phyloP scores from a whole-genome alignment of 2,329 filamentous ascomycete genomes.

The Fusarium acutatum region DNA sequence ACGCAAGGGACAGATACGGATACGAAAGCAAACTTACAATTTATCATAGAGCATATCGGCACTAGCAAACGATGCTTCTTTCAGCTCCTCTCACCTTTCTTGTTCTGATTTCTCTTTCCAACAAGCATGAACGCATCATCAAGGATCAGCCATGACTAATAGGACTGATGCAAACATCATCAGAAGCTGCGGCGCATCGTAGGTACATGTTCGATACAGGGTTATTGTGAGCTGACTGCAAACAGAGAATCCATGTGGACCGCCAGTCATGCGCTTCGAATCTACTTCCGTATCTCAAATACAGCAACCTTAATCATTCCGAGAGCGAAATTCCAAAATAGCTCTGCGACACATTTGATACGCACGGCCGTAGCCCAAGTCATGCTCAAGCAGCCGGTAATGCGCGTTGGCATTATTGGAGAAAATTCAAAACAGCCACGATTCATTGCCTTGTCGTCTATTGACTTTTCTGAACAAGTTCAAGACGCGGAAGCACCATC shows the following conservation, averaged over 20 bases:
- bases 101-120: neutral
- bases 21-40: fast-evolving
- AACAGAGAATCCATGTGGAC: neutral
- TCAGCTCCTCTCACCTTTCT: neutral
- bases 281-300: neutral
- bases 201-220: neutral
- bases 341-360: neutral
- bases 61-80: fast-evolving
- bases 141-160: neutral
- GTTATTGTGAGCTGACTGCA: neutral
- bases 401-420: neutral
- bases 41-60: neutral
- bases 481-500: neutral
- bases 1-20: too few species aligned
- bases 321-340: fast-evolving
- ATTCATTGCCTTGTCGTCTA: neutral
- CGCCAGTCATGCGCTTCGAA: neutral
- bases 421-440: neutral
- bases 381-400: neutral
- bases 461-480: neutral
- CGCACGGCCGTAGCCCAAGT: neutral
- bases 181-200: neutral
- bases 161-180: neutral
- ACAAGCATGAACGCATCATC: neutral
- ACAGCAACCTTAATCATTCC: fast-evolving